Base-by-base conservation (phyloP, 75 land plant genomes). In the Adiantum capillusveneris region DNA sequence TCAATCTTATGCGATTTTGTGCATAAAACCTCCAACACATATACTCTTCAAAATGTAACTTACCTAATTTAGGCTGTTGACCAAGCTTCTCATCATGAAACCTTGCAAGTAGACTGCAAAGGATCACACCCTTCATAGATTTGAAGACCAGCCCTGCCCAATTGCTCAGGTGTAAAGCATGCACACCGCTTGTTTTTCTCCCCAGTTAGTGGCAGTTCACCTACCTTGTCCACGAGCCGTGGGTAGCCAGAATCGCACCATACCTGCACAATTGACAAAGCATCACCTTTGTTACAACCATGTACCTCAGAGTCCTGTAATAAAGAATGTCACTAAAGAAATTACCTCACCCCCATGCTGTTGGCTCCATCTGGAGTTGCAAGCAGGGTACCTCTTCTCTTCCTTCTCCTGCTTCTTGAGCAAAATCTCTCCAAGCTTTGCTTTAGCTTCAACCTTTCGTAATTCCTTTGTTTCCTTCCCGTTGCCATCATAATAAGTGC, bases 331-430 rank as follows among this genome's bases (percentile, higher is more conserved):
- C n/a, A n/a, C n/a, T 5, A 34, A n/a, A 36, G 19, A 19, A 41
- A 52, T 62, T 71, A 88, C 98, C 97, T 90, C 79, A 44, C 97
- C 92, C 17, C 99, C 99, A 37, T 84, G 71, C 0, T 84, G 65
- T 22, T 90, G 82, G 46, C 92, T 83, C 99, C 99, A 95, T 49
- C 76, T 80, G 29, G 99, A 95, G 49, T 90, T 95, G 71, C 99
- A 95, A 60, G 68, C 70, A 6, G 86, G 77, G 43, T 71, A 31
- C 53, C 82, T 87, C 31, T 80, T 79, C 63, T 95, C 99, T 44
- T 80, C 85, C 21, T 25, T 67, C 58, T 90, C 77, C 61, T 86
- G 82, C 48, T 90, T 78, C 63, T 86, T 81, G 50, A 80, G 53
- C 26, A 86, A 67, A 46, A 84, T 78, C 28, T 75, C 80, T 14